These are phyloP conservation scores for Fusarium nisikadoi DNA, from an alignment of 2,329 filamentous ascomycete species.

Conservation along the genomic window DNA sequence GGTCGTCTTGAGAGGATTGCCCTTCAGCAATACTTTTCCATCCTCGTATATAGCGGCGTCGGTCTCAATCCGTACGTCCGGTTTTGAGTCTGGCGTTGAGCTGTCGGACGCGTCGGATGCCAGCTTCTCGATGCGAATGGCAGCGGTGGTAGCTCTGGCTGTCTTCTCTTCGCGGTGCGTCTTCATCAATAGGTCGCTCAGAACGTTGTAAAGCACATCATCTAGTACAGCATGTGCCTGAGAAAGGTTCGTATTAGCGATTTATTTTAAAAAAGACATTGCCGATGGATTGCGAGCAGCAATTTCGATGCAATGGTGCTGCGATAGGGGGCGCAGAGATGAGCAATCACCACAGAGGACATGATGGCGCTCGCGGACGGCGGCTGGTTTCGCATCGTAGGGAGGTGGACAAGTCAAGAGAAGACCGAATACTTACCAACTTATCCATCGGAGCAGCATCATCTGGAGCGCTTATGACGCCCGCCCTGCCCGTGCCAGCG, in stretches of 20 bases:
- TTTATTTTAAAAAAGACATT: constrained; percentile 3
- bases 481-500: constrained; percentile 64
- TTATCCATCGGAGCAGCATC: constrained; percentile 66
- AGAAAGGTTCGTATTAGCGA: constrained; percentile 30
- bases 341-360: constrained; percentile 7
- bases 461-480: constrained; percentile 64
- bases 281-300: neutral
- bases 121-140: constrained; percentile 72
- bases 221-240: constrained; percentile 76
- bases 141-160: constrained; percentile 72
- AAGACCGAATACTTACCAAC: constrained; percentile 61
- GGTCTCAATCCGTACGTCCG: constrained; percentile 70
- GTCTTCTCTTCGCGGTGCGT: constrained; percentile 83
- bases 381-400: constrained; percentile 23
- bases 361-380: constrained; percentile 10
- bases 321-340: constrained; percentile 24
- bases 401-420: constrained; percentile 10
- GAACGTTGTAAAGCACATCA: constrained; percentile 79
- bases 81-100: constrained; percentile 62
- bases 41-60: constrained; percentile 77
- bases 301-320: constrained; percentile 6
- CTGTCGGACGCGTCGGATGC: constrained; percentile 66
- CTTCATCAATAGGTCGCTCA: constrained; percentile 78
- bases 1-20: constrained; percentile 77
- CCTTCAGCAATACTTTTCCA: constrained; percentile 74